Conservation (phyloP, 805 yeast genomes). For the Schwanniomyces yamadae region DNA sequence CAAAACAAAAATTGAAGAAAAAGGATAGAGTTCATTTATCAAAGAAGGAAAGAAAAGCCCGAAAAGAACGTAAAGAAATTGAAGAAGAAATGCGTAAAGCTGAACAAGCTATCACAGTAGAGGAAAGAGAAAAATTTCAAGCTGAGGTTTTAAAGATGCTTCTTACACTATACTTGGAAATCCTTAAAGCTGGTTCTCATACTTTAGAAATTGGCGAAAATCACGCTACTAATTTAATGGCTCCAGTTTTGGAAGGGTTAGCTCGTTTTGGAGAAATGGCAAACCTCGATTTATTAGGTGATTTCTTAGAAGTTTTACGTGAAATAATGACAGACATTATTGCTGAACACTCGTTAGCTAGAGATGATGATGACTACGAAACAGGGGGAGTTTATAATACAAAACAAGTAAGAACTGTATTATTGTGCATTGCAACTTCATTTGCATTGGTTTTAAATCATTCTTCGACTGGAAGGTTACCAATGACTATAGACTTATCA, state of each 20-base stretch:
- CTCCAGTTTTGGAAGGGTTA: conserved; percentile 86
- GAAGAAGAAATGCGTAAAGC: conserved; percentile 89
- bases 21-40: conserved; percentile 88
- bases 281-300: conserved; percentile 89
- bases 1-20: conserved; percentile 59
- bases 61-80: conserved; percentile 82
- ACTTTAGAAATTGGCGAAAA: conserved; percentile 40
- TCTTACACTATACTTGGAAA: conserved; percentile 71
- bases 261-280: conserved; percentile 90
- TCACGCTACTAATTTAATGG: conserved; percentile 57
- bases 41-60: conserved; percentile 83
- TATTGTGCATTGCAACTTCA: conserved; percentile 85
- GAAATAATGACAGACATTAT: conserved; percentile 65
- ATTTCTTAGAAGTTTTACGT: conserved; percentile 82
- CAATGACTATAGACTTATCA: conserved; percentile 67
- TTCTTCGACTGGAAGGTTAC: conserved; percentile 54
- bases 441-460: conserved; percentile 82
- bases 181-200: conserved; percentile 51
- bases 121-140: conserved; percentile 83
- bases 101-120: conserved; percentile 81
- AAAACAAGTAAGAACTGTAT: conserved; percentile 63
- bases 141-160: conserved; percentile 76
- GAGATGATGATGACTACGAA: conserved; percentile 20
- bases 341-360: conserved; percentile 38
- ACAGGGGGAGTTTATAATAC: conserved; percentile 31